Evolutionary conservation across 371 early-diverging fungal genomes (phyloP).

Genomic region (Zychaea mexicana): DNA sequence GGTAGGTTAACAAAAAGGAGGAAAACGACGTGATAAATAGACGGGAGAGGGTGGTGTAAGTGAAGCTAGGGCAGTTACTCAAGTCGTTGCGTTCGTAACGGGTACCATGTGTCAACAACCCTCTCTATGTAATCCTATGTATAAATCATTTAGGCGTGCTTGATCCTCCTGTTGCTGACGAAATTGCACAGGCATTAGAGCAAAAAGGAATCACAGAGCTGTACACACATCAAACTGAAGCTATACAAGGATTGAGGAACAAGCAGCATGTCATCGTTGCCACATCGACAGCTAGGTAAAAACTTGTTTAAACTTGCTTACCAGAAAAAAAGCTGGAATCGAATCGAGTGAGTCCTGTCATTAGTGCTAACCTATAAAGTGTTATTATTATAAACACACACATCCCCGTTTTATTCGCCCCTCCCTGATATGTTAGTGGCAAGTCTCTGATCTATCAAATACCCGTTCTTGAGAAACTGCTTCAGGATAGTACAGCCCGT

Average conservation of each 20-base stretch:
- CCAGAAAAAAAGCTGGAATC: too few relatives aligned
- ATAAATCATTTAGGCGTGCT: slow-evolving; percentile 20
- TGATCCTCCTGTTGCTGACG: slow-evolving; percentile 15
- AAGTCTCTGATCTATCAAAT: slow-evolving; percentile 81
- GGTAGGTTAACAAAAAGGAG: slow-evolving; percentile 11
- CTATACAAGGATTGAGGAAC: slow-evolving; percentile 48
- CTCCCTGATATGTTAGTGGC: slow-evolving; percentile 51
- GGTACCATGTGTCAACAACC: too few relatives aligned
- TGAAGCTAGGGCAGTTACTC: too few relatives aligned
- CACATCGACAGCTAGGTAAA: slow-evolving; percentile 71
- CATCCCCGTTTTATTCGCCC: background rate
- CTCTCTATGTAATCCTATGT: too few relatives aligned
- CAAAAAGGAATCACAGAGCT: slow-evolving; percentile 44
- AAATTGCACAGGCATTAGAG: slow-evolving; percentile 28
- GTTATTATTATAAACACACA: background rate
- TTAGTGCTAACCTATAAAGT: background rate
- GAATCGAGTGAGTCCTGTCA: too few relatives aligned
- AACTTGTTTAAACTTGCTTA: background rate
- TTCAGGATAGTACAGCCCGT: slow-evolving; percentile 33
- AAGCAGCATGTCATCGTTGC: slow-evolving; percentile 63
- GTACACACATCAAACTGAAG: slow-evolving; percentile 73
- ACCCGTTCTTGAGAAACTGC: slow-evolving; percentile 60
- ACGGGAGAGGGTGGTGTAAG: background rate
- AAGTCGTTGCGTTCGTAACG: too few relatives aligned
- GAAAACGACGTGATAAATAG: background rate